These are phyloP conservation scores for Trametes versicolor DNA, from an alignment of 1,284 basidiomycete species.

Conservation along the genomic window DNA sequence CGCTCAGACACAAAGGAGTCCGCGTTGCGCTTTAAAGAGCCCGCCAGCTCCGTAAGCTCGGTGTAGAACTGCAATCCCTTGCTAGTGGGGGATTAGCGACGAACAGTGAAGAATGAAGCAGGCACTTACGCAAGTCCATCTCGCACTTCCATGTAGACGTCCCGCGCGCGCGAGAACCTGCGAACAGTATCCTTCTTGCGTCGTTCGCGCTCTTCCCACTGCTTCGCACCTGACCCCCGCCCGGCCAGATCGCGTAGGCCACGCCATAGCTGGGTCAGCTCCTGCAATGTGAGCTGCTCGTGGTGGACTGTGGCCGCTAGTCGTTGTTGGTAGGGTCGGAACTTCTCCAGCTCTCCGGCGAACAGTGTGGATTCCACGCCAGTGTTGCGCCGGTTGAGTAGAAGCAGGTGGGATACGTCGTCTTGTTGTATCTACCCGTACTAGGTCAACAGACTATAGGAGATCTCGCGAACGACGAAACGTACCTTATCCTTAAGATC, in stretches of 20 bases:
- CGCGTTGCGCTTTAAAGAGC: conserved; percentile 68
- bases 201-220: conserved; percentile 84
- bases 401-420: conserved; percentile 94
- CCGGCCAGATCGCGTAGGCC: conserved; percentile 77
- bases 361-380: conserved; percentile 91
- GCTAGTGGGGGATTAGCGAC: conserved; percentile 48
- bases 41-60: conserved; percentile 78
- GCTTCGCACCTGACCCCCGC: conserved; percentile 74
- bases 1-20: conserved; percentile 72
- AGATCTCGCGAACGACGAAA: neutral
- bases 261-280: conserved; percentile 78
- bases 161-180: conserved; percentile 79
- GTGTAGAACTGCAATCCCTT: conserved; percentile 92
- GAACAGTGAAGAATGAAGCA: neutral
- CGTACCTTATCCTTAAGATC: conserved; percentile 93
- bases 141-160: conserved; percentile 87
- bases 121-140: conserved; percentile 81
- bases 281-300: conserved; percentile 77
- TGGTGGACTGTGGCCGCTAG: conserved; percentile 81
- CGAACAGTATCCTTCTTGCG: conserved; percentile 78
- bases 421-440: conserved; percentile 85
- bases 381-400: conserved; percentile 90
- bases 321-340: conserved; percentile 89
- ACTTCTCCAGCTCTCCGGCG: conserved; percentile 95
- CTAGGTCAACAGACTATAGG: neutral